Conservation (phyloP, 768 basidiomycete species). For the Boletus vinaceobasis region DNA sequence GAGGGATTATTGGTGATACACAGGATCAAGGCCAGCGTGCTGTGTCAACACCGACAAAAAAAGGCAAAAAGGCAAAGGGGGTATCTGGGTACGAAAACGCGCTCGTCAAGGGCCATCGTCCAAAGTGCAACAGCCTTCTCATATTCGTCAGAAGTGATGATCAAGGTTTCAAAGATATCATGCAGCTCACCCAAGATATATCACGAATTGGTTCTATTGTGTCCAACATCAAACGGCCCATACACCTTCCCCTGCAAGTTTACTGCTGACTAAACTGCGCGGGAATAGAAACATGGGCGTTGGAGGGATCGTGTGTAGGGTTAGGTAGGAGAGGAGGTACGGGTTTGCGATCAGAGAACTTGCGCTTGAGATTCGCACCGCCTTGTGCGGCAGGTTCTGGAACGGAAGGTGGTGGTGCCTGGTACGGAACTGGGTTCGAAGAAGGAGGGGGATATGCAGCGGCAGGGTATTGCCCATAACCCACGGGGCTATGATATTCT, state of each 20-base stretch:
- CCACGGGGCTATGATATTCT: slow-evolving; percentile 18
- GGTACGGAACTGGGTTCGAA: slow-evolving; percentile 10
- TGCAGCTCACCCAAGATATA: slow-evolving; percentile 7
- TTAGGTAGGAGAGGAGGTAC: slow-evolving; percentile 28
- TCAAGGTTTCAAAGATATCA: neutral
- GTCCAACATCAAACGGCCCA: slow-evolving; percentile 1
- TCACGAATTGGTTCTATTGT: neutral
- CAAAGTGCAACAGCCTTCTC: neutral
- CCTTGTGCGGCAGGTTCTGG: slow-evolving; percentile 17
- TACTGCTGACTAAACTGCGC: slow-evolving; percentile 15
- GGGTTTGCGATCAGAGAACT: slow-evolving; percentile 34
- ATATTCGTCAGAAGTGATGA: neutral
- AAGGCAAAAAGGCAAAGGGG: neutral
- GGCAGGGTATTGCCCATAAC: slow-evolving; percentile 22
- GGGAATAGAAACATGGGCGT: slow-evolving; percentile 21
- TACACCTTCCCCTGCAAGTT: neutral
- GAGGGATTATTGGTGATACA: slow-evolving; percentile 8
- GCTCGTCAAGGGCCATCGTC: neutral
- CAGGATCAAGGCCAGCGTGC: slow-evolving; percentile 5
- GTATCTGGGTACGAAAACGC: neutral
- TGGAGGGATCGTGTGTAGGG: slow-evolving; percentile 23
- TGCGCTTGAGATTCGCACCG: slow-evolving; percentile 33
- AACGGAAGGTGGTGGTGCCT: slow-evolving; percentile 5
- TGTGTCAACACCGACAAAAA: slow-evolving; percentile 1
- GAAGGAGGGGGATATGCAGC: slow-evolving; percentile 4